Evolutionary conservation across 805 yeast species (phyloP).

Genomic region (Saccharomyces jurei): DNA sequence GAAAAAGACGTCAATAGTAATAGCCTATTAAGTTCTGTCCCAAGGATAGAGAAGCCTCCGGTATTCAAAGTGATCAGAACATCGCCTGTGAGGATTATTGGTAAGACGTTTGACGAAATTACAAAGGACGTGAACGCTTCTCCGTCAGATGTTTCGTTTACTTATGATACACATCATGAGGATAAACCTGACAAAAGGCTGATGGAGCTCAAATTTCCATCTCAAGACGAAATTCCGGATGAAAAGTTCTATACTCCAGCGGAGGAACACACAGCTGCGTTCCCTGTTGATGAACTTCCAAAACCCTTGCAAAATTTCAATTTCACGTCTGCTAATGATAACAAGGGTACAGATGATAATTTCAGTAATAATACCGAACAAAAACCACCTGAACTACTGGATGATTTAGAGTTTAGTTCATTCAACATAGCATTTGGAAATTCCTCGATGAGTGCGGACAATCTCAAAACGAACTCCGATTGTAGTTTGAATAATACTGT

Average conservation of each 20-base stretch:
- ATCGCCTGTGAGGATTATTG: neutral
- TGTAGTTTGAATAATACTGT: neutral
- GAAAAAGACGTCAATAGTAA: neutral
- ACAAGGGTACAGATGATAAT: neutral
- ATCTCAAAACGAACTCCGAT: neutral
- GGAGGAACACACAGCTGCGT: constrained; percentile 5
- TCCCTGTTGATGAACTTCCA: constrained; percentile 1
- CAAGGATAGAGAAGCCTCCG: neutral
- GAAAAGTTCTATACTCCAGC: constrained; percentile 8
- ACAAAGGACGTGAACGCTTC: neutral
- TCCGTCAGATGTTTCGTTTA: constrained; percentile 12
- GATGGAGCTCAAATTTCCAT: constrained; percentile 18
- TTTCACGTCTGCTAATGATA: neutral
- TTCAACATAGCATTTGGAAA: constrained; percentile 27
- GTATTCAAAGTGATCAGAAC: neutral
- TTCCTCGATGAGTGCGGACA: constrained; percentile 2
- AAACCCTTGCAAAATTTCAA: neutral
- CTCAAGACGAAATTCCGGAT: constrained; percentile 17
- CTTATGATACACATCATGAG: constrained; percentile 11
- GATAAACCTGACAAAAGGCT: constrained; percentile 10
- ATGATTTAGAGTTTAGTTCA: constrained; percentile 28
- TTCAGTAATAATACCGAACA: neutral
- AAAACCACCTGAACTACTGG: constrained; percentile 8
- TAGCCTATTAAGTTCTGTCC: neutral
- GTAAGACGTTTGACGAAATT: neutral